Conservation (phyloP, 805 yeast species). For the Brettanomyces naardenensis region DNA sequence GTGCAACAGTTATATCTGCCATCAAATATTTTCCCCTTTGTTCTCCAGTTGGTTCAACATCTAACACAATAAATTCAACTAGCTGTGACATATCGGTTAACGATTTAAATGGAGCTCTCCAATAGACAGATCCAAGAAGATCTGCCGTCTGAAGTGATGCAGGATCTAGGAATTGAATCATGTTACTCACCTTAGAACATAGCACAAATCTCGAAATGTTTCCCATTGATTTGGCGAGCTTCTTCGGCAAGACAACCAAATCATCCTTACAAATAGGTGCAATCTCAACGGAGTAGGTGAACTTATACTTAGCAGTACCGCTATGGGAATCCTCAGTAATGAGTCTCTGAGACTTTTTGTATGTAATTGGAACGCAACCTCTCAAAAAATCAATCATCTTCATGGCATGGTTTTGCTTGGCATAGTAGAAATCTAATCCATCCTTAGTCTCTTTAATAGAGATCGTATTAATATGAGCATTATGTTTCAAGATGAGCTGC, state of each 20-base stretch:
- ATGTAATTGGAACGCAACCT: slow-evolving; percentile 77
- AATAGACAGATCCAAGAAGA: slow-evolving; percentile 59
- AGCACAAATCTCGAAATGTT: slow-evolving; percentile 73
- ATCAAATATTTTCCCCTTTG: slow-evolving; percentile 69
- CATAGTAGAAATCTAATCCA: slow-evolving; percentile 90
- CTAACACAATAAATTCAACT: slow-evolving; percentile 82
- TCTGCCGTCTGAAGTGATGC: slow-evolving; percentile 72
- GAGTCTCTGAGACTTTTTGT: slow-evolving; percentile 83
- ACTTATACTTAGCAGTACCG: slow-evolving; percentile 80
- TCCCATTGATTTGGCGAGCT: slow-evolving; percentile 77
- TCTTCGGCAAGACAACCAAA: slow-evolving; percentile 83
- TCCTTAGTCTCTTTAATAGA: slow-evolving; percentile 89
- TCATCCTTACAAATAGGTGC: slow-evolving; percentile 98
- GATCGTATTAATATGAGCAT: slow-evolving; percentile 89
- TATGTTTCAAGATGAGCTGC: slow-evolving; percentile 86
- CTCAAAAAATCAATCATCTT: slow-evolving; percentile 88
- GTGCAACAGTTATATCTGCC: slow-evolving; percentile 89
- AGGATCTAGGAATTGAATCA: slow-evolving; percentile 84
- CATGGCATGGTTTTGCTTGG: slow-evolving; percentile 82
- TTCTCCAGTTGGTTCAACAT: slow-evolving; percentile 86
- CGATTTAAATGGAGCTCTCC: slow-evolving; percentile 76
- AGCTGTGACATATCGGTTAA: slow-evolving; percentile 70
- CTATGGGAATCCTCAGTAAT: slow-evolving; percentile 89
- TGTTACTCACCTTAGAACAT: slow-evolving; percentile 77
- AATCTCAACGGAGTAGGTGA: slow-evolving; percentile 86